phyloP scores from a whole-genome alignment of 2,329 filamentous ascomycete genomes.

The Dothideomycetes sp. region DNA sequence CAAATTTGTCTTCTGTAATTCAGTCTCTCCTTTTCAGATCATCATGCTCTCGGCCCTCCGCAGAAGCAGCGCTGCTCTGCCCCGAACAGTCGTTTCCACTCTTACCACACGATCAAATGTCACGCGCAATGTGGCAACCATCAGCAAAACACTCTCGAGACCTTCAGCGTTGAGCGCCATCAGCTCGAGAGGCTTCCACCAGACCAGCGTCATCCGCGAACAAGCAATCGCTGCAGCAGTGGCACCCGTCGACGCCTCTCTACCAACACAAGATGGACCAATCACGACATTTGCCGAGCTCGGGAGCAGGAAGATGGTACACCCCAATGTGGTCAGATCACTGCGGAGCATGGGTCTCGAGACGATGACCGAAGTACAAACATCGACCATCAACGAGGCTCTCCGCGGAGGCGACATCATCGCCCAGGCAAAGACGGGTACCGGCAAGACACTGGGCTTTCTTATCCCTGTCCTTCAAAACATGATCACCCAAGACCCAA shows the following conservation, averaged over 20 bases:
- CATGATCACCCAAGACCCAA: constrained; percentile 55
- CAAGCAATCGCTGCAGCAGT: constrained; percentile 20
- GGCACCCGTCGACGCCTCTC: constrained; percentile 13
- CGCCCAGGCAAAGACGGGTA: constrained; percentile 93
- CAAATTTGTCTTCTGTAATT: neutral
- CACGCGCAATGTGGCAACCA: constrained; percentile 13
- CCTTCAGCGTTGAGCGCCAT: constrained; percentile 15
- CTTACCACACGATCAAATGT: constrained; percentile 13
- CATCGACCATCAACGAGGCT: constrained; percentile 68
- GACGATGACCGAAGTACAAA: constrained; percentile 87
- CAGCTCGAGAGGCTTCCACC: constrained; percentile 21
- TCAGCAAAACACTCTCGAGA: constrained; percentile 6
- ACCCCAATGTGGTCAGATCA: constrained; percentile 53
- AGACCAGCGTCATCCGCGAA: constrained; percentile 26
- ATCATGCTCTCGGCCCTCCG: constrained; percentile 32
- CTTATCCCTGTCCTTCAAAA: constrained; percentile 75
- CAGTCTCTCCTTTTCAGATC: neutral
- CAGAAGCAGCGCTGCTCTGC: constrained; percentile 28
- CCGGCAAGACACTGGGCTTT: constrained; percentile 93
- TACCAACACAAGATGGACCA: constrained; percentile 8
- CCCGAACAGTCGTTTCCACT: constrained; percentile 21
- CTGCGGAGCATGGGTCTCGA: constrained; percentile 66
- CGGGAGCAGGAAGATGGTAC: constrained; percentile 39
- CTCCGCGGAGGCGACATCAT: constrained; percentile 72
- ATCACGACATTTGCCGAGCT: constrained; percentile 34